Conservation (phyloP, 495 filamentous ascomycete species). For the Poronia punctata region DNA sequence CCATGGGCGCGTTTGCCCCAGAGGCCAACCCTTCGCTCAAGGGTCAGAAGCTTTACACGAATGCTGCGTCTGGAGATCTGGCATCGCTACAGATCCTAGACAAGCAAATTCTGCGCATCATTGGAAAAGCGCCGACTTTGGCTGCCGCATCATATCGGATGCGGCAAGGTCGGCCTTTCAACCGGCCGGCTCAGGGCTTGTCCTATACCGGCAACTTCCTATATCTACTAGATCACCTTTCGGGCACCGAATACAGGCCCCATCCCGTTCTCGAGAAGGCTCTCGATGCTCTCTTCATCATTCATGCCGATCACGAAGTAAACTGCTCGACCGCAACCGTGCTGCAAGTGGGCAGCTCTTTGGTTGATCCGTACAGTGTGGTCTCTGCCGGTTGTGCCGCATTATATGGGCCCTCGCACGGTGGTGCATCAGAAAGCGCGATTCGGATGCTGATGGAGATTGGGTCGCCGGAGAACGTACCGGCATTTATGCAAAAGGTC, state of each 20-base stretch:
- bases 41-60: conserved; percentile 32
- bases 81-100: conserved; percentile 25
- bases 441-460: conserved; percentile 42
- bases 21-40: conserved; percentile 30
- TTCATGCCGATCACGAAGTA: conserved; percentile 46
- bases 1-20: conserved; percentile 31
- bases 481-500: conserved; percentile 39
- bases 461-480: conserved; percentile 36
- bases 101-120: conserved; percentile 32
- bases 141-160: conserved; percentile 35
- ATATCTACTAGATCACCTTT: conserved; percentile 38
- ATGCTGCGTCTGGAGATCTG: conserved; percentile 18
- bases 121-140: conserved; percentile 31
- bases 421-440: conserved; percentile 51
- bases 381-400: conserved; percentile 40
- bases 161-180: conserved; percentile 29
- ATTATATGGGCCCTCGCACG: conserved; percentile 49
- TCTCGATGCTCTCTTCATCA: conserved; percentile 34
- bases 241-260: conserved; percentile 25
- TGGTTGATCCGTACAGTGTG: conserved; percentile 39
- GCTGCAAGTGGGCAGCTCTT: conserved; percentile 40
- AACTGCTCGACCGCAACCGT: conserved; percentile 47
- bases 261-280: conserved; percentile 27
- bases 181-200: conserved; percentile 25
- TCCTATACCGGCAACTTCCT: conserved; percentile 41